Base-by-base conservation (phyloP, 495 filamentous ascomycete species). In the Pyronema omphalodes region DNA sequence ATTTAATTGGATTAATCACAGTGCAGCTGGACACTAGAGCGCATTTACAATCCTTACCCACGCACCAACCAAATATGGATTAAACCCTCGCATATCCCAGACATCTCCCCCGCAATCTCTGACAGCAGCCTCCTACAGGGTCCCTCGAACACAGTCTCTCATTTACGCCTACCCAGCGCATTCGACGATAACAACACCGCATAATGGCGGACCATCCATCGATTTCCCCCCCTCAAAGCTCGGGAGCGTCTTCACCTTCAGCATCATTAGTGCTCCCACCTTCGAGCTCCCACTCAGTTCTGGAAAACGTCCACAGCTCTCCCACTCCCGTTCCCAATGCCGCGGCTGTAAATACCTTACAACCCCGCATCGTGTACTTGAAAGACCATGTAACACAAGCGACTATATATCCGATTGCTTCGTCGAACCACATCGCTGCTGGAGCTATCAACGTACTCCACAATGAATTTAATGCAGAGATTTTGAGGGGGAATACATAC, bases 401-500 rank as follows among this genome's bases (percentile, higher is more conserved):
- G 14, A 94, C 91, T 7, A 73, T 98, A 52, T 75, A 96, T 43
- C 91, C 91, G 7, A 88, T 95, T 66, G 78, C 80, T 36, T 82
- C 83, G 15, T 73, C 76, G 23, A 71, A 76, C 48, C 75, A 88
- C 55, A 78, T 94, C 5, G 88, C 91, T 12, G 67, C 74, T 19
- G 78, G 80, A 2, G 72, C 96, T 19, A 71, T 95, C 23, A 73
- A 71, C 49, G 93, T 93, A 65, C 81, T 98, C 39, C 80, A 74
- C 44, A 81, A 87, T 59, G 84, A 93, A 67, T 73, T 96, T 59
- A 93, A 89, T 66, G 82, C 83, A 66, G 91, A 98, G 67, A 94
- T 98, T 58, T 87, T 93, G 65, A 83, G 84, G 64, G 91, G 91
- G 36, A 88, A 98, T 65, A 95, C 93, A 1, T 98, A 94, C 71